A percentile compares a stretch with the other conserved stretches of the same genome.
Conservation (phyloP, 2,329 filamentous ascomycete species). For the Exophiala aquamarina region DNA sequence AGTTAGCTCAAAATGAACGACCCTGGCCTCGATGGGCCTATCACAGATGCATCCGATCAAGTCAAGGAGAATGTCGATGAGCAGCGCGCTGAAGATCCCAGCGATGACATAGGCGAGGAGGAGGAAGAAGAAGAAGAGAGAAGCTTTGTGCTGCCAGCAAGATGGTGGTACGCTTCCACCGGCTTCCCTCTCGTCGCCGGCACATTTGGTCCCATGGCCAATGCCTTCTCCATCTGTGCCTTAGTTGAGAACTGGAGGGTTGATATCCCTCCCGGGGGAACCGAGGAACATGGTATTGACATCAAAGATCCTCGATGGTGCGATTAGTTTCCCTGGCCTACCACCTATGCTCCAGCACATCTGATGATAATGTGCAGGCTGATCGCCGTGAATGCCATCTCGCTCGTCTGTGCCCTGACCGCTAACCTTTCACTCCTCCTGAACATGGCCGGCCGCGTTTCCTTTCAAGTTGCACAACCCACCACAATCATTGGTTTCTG, state of each 20-base stretch:
- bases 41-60: conserved; percentile 47
- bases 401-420: conserved; percentile 53
- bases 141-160: conserved; percentile 30
- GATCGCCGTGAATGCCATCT: conserved; percentile 56
- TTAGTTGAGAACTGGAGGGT: conserved; percentile 58
- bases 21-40: conserved; percentile 52
- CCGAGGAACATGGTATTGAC: conserved; percentile 45
- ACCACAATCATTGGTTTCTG: conserved; percentile 63
- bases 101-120: conserved; percentile 18
- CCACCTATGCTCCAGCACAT: conserved; percentile 2
- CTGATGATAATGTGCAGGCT: conserved; percentile 37
- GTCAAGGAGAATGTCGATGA: conserved; percentile 40
- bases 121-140: conserved; percentile 22
- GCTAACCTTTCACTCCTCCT: conserved; percentile 57
- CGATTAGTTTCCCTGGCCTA: conserved; percentile 9
- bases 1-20: conserved; percentile 46
- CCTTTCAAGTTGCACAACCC: conserved; percentile 57
- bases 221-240: conserved; percentile 56
- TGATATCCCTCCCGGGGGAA: conserved; percentile 46
- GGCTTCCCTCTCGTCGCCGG: conserved; percentile 58
- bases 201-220: conserved; percentile 57
- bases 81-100: conserved; percentile 29
- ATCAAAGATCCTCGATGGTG: conserved; percentile 56
- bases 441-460: conserved; percentile 59
- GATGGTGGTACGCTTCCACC: conserved; percentile 64